Conservation (phyloP, 2,329 filamentous ascomycete genomes). For the Escovopsis sp. region DNA sequence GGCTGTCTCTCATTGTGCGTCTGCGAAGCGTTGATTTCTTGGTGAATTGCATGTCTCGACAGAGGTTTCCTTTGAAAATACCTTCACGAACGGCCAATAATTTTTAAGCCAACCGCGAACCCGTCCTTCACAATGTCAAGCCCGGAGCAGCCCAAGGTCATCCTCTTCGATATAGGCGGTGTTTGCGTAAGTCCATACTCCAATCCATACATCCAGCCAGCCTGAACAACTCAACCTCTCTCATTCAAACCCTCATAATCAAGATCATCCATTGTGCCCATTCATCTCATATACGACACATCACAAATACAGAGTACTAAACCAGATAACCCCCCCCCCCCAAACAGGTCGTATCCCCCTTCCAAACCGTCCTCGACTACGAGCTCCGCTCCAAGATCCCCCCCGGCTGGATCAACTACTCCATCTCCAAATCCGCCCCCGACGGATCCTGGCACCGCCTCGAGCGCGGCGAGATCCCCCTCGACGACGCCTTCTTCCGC, state of each 20-base stretch:
- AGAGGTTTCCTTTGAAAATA: no score
- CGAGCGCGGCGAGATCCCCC: constrained; percentile 66
- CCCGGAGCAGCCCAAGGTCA: constrained; percentile 47
- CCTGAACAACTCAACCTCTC: background rate
- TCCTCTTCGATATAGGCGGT: constrained; percentile 91
- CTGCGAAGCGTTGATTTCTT: no score
- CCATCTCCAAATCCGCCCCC: constrained; percentile 65
- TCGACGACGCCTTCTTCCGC: constrained; percentile 62
- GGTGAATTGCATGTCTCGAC: no score
- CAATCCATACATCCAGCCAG: background rate
- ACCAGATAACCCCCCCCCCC: no score
- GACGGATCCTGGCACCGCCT: constrained; percentile 77
- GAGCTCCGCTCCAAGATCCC: constrained; percentile 65
- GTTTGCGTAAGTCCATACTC: constrained; percentile 65
- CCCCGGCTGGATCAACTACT: constrained; percentile 80
- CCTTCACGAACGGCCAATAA: no score
- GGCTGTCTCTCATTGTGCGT: background rate
- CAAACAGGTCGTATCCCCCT: constrained; percentile 68
- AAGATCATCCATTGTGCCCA: no score
- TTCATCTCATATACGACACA: no score
- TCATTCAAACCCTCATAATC: background rate
- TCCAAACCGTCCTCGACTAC: constrained; percentile 87
- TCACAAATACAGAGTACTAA: no score
- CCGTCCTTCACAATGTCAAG: constrained; percentile 26
- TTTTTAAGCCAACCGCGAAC: no score